phyloP scores from a whole-genome alignment of 805 yeast species.

The Pichia paraexigua region DNA sequence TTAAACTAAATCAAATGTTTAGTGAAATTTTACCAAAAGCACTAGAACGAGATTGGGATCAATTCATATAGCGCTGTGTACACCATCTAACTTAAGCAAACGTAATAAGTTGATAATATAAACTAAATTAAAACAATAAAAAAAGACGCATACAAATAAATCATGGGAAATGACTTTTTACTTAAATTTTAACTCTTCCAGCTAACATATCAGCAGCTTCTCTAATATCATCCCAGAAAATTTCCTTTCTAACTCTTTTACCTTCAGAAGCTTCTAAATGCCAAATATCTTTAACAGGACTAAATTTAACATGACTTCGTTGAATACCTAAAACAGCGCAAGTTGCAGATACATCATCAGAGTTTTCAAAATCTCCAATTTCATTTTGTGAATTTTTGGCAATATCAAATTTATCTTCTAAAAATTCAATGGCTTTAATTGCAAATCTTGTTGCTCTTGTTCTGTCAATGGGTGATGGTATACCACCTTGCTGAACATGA shows the following conservation, averaged over 20 bases:
- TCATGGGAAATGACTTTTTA: background rate
- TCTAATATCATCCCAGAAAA: constrained; percentile 74
- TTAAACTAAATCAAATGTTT: background rate
- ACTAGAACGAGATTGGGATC: constrained; percentile 5
- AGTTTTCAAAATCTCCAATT: constrained; percentile 24
- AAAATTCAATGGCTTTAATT: constrained; percentile 58
- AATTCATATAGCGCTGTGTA: background rate
- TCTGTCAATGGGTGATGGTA: constrained; percentile 73
- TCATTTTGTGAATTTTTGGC: constrained; percentile 18
- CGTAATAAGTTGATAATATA: too few species aligned
- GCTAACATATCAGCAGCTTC: constrained; percentile 79
- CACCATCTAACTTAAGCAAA: too few species aligned
- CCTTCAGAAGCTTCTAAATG: constrained; percentile 79
- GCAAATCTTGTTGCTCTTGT: constrained; percentile 67
- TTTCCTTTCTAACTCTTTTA: constrained; percentile 79
- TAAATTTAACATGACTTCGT: constrained; percentile 66
- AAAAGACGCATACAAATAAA: background rate
- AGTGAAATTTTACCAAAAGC: background rate
- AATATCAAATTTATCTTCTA: constrained; percentile 36
- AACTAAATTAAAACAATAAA: background rate
- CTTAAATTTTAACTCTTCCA: constrained; percentile 43
- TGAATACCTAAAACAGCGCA: constrained; percentile 81
- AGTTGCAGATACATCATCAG: constrained; percentile 35
- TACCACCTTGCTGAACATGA: constrained; percentile 79
- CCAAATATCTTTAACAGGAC: constrained; percentile 67